A percentile compares a stretch with the other conserved stretches of the same genome.
phyloP scores from a whole-genome alignment of 192 early-diverging fungal species.

The Backusella morwellensis region DNA sequence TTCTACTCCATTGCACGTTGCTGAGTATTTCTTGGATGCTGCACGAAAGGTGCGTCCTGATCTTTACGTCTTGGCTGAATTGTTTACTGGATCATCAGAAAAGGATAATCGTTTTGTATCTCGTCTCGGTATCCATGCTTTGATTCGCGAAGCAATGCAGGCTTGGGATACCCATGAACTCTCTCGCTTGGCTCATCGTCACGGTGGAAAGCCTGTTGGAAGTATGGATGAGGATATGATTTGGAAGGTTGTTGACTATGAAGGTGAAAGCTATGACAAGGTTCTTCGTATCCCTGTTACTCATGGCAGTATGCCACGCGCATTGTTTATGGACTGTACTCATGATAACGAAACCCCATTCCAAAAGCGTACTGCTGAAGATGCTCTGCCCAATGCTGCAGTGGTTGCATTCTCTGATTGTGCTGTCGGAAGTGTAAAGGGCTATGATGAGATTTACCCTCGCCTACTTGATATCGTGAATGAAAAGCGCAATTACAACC shows the following conservation, averaged over 20 bases:
- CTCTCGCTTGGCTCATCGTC: conserved; percentile 84
- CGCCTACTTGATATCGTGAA: conserved; percentile 83
- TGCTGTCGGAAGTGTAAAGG: conserved; percentile 95
- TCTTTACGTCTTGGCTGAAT: conserved; percentile 95
- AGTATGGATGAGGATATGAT: conserved; percentile 70
- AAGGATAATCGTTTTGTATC: conserved; percentile 92
- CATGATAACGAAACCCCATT: conserved; percentile 98
- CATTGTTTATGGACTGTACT: conserved; percentile 98
- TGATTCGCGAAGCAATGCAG: conserved; percentile 98
- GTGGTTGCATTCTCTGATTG: conserved; percentile 87
- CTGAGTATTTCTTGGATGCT: conserved; percentile 86
- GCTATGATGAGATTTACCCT: conserved; percentile 95
- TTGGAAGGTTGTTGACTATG: conserved; percentile 41
- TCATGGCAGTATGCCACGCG: conserved; percentile 81
- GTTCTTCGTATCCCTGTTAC: conserved; percentile 59
- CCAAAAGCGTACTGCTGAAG: conserved; percentile 86
- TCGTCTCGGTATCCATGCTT: conserved; percentile 91
- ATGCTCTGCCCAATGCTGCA: conserved; percentile 91
- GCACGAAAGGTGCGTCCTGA: conserved; percentile 84
- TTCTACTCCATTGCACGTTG: conserved; percentile 95
- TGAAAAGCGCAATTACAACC: conserved; percentile 78
- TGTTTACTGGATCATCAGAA: conserved; percentile 97
- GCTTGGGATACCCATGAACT: conserved; percentile 93
- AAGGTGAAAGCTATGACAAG: conserved; percentile 16
- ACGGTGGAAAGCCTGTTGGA: conserved; percentile 92